A percentile compares a stretch with the other conserved stretches of the same genome.
Conservation (phyloP, 352 stramenopile species). For the Phytophthora brassicae region DNA sequence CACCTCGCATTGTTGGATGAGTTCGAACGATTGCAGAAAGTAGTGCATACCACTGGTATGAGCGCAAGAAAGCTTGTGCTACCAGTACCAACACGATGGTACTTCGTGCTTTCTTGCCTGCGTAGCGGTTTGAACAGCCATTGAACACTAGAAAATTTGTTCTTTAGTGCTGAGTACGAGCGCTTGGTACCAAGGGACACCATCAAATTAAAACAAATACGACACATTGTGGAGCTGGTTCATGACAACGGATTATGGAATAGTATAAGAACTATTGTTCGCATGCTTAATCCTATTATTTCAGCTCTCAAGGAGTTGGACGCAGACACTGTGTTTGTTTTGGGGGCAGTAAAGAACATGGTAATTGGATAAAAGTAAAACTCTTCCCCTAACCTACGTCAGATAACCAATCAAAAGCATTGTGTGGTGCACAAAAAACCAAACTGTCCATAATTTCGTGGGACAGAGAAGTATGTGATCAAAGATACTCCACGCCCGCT, state of each 20-base stretch:
- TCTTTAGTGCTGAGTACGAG: slow-evolving; percentile 7
- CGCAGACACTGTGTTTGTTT: background rate
- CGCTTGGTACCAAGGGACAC: slow-evolving; percentile 11
- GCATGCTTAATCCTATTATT: slow-evolving; percentile 5
- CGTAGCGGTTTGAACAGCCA: slow-evolving; percentile 7
- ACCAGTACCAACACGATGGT: slow-evolving; percentile 6
- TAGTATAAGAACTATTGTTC: slow-evolving; percentile 6
- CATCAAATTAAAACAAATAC: background rate
- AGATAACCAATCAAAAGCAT: too few species aligned
- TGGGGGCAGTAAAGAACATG: too few species aligned
- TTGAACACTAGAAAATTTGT: background rate
- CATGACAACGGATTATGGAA: slow-evolving; percentile 9
- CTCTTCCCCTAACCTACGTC: too few species aligned
- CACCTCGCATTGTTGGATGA: slow-evolving; percentile 7
- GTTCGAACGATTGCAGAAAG: slow-evolving; percentile 9
- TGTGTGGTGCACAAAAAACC: too few species aligned
- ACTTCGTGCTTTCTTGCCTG: slow-evolving; percentile 1
- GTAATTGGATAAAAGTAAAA: too few species aligned
- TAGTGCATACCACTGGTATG: background rate
- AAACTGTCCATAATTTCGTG: too few species aligned
- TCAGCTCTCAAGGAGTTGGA: background rate
- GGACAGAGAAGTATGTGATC: too few species aligned
- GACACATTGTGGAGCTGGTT: background rate
- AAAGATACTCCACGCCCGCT: slow-evolving; percentile 8
- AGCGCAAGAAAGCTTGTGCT: slow-evolving; percentile 2